phyloP scores from a whole-genome alignment of 2,329 filamentous ascomycete species.

The Furcasterigmium furcatum region DNA sequence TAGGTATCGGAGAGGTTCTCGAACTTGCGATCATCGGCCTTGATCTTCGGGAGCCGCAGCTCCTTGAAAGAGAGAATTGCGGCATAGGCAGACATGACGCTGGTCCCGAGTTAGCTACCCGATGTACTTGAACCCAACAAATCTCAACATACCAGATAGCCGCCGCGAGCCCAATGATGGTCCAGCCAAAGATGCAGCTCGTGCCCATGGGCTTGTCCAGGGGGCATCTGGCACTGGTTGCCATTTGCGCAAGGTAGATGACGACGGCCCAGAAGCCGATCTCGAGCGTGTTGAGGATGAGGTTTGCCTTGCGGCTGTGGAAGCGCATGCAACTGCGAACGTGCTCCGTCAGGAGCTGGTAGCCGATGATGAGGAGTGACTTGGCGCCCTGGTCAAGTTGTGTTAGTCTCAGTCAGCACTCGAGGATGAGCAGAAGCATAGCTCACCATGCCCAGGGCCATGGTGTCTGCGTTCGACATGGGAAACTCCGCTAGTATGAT shows the following conservation, averaged over 20 bases:
- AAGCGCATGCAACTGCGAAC: conserved; percentile 25
- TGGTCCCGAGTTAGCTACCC: neutral
- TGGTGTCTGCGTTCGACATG: conserved; percentile 7
- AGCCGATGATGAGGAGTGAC: conserved; percentile 33
- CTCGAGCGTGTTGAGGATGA: conserved; percentile 35
- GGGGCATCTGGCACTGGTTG: neutral
- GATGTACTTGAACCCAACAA: neutral
- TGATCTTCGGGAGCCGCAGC: neutral
- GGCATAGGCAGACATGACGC: neutral
- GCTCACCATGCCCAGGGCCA: conserved; percentile 9
- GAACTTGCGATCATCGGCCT: neutral
- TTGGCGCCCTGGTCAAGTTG: conserved; percentile 25
- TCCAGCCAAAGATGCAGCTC: neutral
- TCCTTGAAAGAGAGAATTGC: neutral
- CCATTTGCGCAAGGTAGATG: neutral
- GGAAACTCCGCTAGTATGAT: neutral
- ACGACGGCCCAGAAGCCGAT: conserved; percentile 32
- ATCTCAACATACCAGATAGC: neutral
- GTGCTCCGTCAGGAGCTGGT: conserved; percentile 34
- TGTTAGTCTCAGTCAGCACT: neutral
- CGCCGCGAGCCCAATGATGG: neutral
- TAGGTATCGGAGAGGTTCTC: neutral
- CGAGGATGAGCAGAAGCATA: neutral
- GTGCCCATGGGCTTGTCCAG: neutral
- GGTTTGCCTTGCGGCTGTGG: conserved; percentile 33